Evolutionary conservation across 2,329 filamentous ascomycete species (phyloP).

Genomic region (Dactylellina parvicollis): DNA sequence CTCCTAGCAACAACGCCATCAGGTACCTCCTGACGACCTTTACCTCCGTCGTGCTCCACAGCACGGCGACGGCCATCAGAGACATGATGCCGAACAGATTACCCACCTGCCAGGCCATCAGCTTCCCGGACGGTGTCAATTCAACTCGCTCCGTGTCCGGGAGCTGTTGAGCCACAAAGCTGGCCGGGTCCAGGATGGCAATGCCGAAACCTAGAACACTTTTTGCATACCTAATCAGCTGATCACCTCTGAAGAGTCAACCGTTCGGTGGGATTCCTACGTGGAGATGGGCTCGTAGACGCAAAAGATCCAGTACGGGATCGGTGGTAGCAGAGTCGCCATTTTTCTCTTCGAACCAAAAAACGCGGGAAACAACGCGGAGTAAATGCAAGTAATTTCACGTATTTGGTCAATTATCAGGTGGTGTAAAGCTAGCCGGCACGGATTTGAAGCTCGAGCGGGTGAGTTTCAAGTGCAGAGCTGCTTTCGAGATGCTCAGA

Average conservation of each 20-base stretch:
- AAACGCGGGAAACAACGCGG: neutral
- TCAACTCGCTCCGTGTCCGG: slow-evolving; percentile 19
- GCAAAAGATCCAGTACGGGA: slow-evolving; percentile 54
- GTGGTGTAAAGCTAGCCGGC: neutral
- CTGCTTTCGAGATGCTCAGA: neutral
- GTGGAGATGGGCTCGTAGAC: slow-evolving; percentile 55
- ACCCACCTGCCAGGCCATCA: slow-evolving; percentile 51
- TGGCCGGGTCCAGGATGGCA: slow-evolving; percentile 39
- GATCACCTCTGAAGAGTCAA: slow-evolving; percentile 21
- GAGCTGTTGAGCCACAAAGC: slow-evolving; percentile 53
- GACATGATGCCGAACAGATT: slow-evolving; percentile 54
- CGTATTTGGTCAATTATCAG: neutral
- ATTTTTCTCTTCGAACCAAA: neutral
- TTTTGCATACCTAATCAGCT: neutral
- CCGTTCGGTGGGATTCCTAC: slow-evolving; percentile 29
- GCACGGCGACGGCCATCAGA: slow-evolving; percentile 54
- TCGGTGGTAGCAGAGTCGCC: slow-evolving; percentile 50
- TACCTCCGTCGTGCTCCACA: slow-evolving; percentile 53
- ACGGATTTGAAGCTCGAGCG: neutral
- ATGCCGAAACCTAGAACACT: slow-evolving; percentile 53
- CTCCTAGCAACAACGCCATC: slow-evolving; percentile 53
- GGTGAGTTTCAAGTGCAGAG: neutral
- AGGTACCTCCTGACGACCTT: slow-evolving; percentile 53
- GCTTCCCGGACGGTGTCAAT: slow-evolving; percentile 26
- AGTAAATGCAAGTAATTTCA: neutral